Conservation (phyloP, 495 filamentous ascomycete genomes). For the Aspergillus taichungensis region DNA sequence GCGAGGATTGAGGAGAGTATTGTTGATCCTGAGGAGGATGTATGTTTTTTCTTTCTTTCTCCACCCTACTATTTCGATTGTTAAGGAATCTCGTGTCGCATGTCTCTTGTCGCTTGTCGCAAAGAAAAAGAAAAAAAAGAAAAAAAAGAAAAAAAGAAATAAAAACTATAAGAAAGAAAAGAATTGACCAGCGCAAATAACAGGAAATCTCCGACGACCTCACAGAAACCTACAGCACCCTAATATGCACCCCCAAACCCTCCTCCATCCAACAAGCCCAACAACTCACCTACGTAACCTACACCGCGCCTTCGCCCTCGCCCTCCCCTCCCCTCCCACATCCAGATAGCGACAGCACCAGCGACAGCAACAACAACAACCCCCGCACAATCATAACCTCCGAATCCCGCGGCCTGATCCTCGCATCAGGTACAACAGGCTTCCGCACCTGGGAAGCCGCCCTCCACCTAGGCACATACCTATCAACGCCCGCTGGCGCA, state of each 20-base stretch:
- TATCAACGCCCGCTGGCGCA: constrained; percentile 37
- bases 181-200: too few relatives aligned
- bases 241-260: constrained; percentile 51
- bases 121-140: too few relatives aligned
- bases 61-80: too few relatives aligned
- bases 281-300: constrained; percentile 67
- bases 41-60: constrained; percentile 45
- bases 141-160: too few relatives aligned
- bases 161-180: too few relatives aligned
- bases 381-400: constrained; percentile 25
- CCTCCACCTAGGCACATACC: constrained; percentile 72
- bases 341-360: constrained; percentile 19
- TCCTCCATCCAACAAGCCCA: constrained; percentile 56
- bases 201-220: constrained; percentile 74
- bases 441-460: constrained; percentile 91
- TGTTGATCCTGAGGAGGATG: constrained; percentile 72
- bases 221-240: constrained; percentile 47
- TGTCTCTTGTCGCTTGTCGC: too few relatives aligned
- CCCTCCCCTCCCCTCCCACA: constrained; percentile 23
- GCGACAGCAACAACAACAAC: neutral
- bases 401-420: constrained; percentile 68
- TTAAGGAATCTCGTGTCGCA: too few relatives aligned
- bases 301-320: constrained; percentile 40
- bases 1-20: constrained; percentile 58
- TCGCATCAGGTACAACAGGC: constrained; percentile 71